Evolutionary conservation across 352 stramenopile species (phyloP), one percentile per base, ranked within the genome.

Genomic region (Peronospora destructor): DNA sequence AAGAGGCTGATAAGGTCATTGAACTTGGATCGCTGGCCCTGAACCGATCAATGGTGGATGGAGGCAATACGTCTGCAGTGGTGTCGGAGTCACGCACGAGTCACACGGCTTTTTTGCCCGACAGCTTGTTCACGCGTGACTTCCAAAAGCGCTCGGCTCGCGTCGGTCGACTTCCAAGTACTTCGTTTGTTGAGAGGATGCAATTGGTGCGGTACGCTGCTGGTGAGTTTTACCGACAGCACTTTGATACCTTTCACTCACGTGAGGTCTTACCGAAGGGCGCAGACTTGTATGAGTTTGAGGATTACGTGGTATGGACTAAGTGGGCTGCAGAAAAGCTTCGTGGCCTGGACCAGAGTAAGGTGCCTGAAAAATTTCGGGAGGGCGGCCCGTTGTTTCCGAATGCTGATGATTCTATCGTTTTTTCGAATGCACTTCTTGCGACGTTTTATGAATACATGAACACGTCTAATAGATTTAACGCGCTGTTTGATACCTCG

Each of bases 241-340:
- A 93, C 52, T 68, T 88, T 16, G 82, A 93, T 45, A 90, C 77
- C 33, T 93, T 93, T 44, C 71, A 88, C 54, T 85, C 77, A 35
- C 66, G 69, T 2, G 61, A 90, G 3, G 81, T 90, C 33, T 21
- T 90, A 21, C 81, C 81, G 1, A 85, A 85, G 39, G 61, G 45
- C 4, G 52, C 51, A 6, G 47, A 68, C 14, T 51, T 66, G 7
- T 72, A 53, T 11, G 45, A 32, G 7, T 67, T 73, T 41, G 69
- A 88, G 13, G 76, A 87, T 47, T 91, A 88, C 56, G 67, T 74
- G 35, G 39, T 49, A 3, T 93, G 82, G 82, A 66, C 66, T 2
- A 63, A 58, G n/a, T 88, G 74, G 73, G 77, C 76, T 13, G 66
- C 66, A 3, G 64, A 73, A 6, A 73, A 72, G 37, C 52, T 91